phyloP scores from a whole-genome alignment of 2,329 filamentous ascomycete genomes.

The Trichoderma brevicompactum region DNA sequence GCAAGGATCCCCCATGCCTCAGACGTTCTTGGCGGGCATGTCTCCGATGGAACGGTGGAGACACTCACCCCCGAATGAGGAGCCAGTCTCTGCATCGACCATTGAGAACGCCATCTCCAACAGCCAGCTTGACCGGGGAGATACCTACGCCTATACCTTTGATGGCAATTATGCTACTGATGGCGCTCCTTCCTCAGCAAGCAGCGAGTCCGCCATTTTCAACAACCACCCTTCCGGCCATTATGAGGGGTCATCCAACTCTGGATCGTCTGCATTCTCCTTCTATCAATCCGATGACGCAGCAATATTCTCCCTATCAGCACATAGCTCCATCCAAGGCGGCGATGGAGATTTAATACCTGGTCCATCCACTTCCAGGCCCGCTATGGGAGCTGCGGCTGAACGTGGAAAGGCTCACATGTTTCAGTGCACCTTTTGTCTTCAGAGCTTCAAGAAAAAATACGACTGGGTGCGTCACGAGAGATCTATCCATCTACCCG shows the following conservation, averaged over 20 bases:
- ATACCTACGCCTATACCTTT: neutral
- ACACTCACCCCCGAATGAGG: conserved; percentile 51
- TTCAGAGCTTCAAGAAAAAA: conserved; percentile 46
- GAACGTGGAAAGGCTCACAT: conserved; percentile 32
- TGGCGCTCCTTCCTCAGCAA: conserved; percentile 40
- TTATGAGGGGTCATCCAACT: conserved; percentile 37
- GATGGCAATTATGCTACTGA: conserved; percentile 32
- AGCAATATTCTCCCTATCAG: conserved; percentile 33
- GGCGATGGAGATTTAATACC: conserved; percentile 16
- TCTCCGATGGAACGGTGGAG: conserved; percentile 52
- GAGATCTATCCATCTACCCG: conserved; percentile 53
- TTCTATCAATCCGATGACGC: conserved; percentile 27
- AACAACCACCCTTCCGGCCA: conserved; percentile 25
- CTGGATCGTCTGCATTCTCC: conserved; percentile 38
- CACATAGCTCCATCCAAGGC: conserved; percentile 19
- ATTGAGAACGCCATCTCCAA: conserved; percentile 43
- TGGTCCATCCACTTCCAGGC: conserved; percentile 33
- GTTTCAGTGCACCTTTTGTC: conserved; percentile 47
- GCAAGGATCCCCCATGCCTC: conserved; percentile 51
- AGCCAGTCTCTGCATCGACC: conserved; percentile 45
- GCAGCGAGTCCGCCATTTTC: conserved; percentile 39
- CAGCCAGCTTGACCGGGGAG: neutral
- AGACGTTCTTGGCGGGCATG: conserved; percentile 42
- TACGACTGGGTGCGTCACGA: conserved; percentile 55
- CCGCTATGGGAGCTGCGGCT: conserved; percentile 26